Percentiles rank a stretch among this genome's conserved stretches.
Conservation (phyloP, 202 grass and related monocot species). For the Zoysia matrella region DNA sequence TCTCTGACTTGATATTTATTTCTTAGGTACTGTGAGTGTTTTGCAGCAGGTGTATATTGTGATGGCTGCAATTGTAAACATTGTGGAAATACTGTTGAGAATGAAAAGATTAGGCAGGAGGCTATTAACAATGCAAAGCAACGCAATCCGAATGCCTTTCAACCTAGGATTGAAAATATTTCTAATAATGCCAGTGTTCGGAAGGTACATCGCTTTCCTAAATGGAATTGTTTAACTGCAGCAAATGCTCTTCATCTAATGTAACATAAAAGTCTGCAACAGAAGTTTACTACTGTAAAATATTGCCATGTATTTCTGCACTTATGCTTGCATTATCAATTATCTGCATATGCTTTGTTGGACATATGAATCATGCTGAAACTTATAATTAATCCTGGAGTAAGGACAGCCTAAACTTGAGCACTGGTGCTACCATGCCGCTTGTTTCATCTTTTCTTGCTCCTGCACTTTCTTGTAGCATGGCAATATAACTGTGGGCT, state of each 20-base stretch:
- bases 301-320: background rate
- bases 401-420: conserved; percentile 21
- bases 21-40: conserved; percentile 81
- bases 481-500: background rate
- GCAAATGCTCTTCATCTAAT: background rate
- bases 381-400: conserved; percentile 31
- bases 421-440: conserved; percentile 18
- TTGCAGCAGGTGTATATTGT: conserved; percentile 73
- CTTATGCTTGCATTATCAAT: background rate
- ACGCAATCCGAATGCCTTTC: conserved; percentile 73
- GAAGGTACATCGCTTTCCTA: conserved; percentile 52
- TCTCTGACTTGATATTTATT: conserved; percentile 42
- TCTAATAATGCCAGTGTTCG: conserved; percentile 46
- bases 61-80: conserved; percentile 82
- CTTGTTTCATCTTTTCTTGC: conserved; percentile 9
- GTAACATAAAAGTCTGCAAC: conserved; percentile 4
- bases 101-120: conserved; percentile 67
- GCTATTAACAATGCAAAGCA: conserved; percentile 65
- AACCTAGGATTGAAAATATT: conserved; percentile 75
- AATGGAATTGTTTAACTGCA: conserved; percentile 40
- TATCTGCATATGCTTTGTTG: background rate
- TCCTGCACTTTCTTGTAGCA: conserved; percentile 14
- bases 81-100: conserved; percentile 70
- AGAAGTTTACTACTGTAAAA: background rate
- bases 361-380: conserved; percentile 18